Percentiles rank a stretch among this genome's conserved stretches.
These are phyloP conservation scores for Acer saccharum DNA, from an alignment of 345 rosid genomes.

Conservation along the genomic window DNA sequence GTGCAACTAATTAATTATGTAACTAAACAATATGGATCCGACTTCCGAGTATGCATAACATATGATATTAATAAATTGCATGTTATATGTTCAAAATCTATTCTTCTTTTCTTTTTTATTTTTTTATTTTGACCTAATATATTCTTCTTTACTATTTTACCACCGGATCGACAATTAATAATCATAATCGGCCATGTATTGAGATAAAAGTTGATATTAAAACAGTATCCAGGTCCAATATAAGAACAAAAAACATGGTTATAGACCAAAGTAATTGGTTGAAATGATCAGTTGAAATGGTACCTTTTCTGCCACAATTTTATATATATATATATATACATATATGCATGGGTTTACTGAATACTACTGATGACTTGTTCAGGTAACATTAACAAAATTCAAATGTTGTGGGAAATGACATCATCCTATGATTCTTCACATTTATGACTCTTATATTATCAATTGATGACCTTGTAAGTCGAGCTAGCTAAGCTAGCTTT, in stretches of 20 bases:
- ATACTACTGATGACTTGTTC: background rate
- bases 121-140: too few relatives aligned
- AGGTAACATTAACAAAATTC: background rate
- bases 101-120: too few relatives aligned
- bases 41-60: background rate
- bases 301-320: background rate
- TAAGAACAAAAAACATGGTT: background rate
- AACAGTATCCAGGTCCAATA: background rate
- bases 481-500: background rate
- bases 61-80: background rate
- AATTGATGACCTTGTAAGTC: background rate
- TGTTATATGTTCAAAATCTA: background rate
- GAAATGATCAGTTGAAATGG: background rate
- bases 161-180: too few relatives aligned
- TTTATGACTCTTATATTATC: background rate
- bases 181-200: too few relatives aligned
- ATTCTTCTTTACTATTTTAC: too few relatives aligned
- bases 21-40: background rate
- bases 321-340: background rate
- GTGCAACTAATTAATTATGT: background rate
- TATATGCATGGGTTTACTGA: slow-evolving; percentile 4
- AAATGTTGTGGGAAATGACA: slow-evolving; percentile 4
- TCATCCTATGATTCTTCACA: slow-evolving; percentile 8
- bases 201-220: too few relatives aligned
- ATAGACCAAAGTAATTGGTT: background rate